Percentiles rank a stretch among this genome's conserved stretches.
phyloP scores from a whole-genome alignment of 306 rosid genomes.

The Citrullus mucosospermus region DNA sequence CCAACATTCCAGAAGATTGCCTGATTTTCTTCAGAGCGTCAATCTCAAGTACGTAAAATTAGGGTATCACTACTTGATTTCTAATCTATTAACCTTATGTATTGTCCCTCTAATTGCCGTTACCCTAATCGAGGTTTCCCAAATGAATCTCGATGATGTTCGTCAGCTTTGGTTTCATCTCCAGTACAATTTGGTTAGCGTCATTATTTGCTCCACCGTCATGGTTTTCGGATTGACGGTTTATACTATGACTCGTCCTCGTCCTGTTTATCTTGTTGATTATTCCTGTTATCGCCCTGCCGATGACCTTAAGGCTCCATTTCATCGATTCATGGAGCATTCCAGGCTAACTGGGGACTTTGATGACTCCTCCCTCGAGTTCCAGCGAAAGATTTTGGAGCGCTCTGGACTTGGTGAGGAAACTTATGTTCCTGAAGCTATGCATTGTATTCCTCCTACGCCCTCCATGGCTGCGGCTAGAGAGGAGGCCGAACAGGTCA shows the following conservation, averaged over 20 bases:
- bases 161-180: slow-evolving; percentile 60
- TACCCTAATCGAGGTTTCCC: slow-evolving; percentile 50
- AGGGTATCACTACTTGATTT: slow-evolving; percentile 66
- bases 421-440: slow-evolving; percentile 57
- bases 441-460: slow-evolving; percentile 46
- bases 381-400: slow-evolving; percentile 52
- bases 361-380: slow-evolving; percentile 54
- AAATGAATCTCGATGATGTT: slow-evolving; percentile 34
- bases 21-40: slow-evolving; percentile 67
- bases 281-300: slow-evolving; percentile 50
- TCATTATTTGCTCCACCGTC: slow-evolving; percentile 37
- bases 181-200: slow-evolving; percentile 46
- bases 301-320: slow-evolving; percentile 48
- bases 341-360: slow-evolving; percentile 51
- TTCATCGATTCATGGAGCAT: slow-evolving; percentile 36
- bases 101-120: slow-evolving; percentile 39
- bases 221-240: slow-evolving; percentile 56
- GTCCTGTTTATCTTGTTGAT: slow-evolving; percentile 42
- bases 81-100: slow-evolving; percentile 45
- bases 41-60: slow-evolving; percentile 69
- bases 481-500: slow-evolving; percentile 54
- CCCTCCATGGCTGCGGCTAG: slow-evolving; percentile 55
- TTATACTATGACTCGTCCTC: slow-evolving; percentile 44
- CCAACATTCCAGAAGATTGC: slow-evolving; percentile 40
- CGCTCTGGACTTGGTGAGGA: slow-evolving; percentile 69